Conservation (phyloP, 2,329 filamentous ascomycete species). For the Ophiognomonia clavigignenti-juglandacearum region DNA sequence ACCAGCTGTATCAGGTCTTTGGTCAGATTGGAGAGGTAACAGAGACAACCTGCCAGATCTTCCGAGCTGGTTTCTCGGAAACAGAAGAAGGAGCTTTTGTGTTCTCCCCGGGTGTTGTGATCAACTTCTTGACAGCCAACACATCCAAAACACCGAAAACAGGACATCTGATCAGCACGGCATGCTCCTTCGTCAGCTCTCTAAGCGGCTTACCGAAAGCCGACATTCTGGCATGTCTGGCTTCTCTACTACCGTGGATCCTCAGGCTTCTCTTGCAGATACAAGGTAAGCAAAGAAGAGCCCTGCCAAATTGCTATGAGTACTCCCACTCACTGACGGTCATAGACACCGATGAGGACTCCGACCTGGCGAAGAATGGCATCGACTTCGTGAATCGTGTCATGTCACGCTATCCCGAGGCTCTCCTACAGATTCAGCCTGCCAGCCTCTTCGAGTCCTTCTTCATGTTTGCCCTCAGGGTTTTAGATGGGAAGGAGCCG, state of each 20-base stretch:
- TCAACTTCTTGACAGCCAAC: constrained; percentile 58
- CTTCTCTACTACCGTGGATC: constrained; percentile 55
- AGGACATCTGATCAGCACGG: constrained; percentile 65
- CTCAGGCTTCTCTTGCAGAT: constrained; percentile 57
- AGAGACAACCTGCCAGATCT: constrained; percentile 66
- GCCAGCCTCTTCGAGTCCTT: constrained; percentile 56
- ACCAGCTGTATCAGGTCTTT: constrained; percentile 47
- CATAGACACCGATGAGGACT: constrained; percentile 56
- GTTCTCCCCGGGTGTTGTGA: constrained; percentile 61
- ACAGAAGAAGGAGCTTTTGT: constrained; percentile 71
- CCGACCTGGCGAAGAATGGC: constrained; percentile 67
- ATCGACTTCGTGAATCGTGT: constrained; percentile 68
- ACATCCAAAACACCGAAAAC: constrained; percentile 54
- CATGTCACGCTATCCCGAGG: constrained; percentile 53
- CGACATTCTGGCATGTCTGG: constrained; percentile 44
- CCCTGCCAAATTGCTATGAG: not conserved
- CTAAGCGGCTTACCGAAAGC: constrained; percentile 40
- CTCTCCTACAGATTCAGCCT: constrained; percentile 55
- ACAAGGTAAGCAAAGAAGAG: constrained; percentile 44
- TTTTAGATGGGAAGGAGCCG: constrained; percentile 66
- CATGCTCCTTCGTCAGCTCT: constrained; percentile 64
- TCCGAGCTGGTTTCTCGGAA: constrained; percentile 73
- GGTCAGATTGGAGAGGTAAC: constrained; percentile 60
- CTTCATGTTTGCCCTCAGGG: constrained; percentile 67
- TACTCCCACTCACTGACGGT: constrained; percentile 8